phyloP scores from a whole-genome alignment of 2,329 filamentous ascomycete species.

The Emergomyces orientalis region DNA sequence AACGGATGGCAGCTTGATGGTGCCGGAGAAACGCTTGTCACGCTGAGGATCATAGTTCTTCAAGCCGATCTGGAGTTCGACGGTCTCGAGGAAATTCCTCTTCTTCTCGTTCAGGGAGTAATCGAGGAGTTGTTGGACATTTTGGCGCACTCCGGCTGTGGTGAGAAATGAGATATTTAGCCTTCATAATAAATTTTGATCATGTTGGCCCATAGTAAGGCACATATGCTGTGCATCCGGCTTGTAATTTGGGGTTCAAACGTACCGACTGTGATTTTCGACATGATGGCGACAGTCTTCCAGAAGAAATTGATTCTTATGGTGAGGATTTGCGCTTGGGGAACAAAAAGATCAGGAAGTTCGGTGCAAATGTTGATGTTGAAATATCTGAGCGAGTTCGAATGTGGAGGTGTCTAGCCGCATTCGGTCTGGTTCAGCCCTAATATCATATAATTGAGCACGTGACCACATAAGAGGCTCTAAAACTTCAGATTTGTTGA shows the following conservation, averaged over 20 bases:
- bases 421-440: slow-evolving; percentile 12
- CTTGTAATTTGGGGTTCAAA: slow-evolving; percentile 16
- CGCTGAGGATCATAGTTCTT: slow-evolving; percentile 99
- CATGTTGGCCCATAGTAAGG: slow-evolving; percentile 2
- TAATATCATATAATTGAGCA: slow-evolving; percentile 1
- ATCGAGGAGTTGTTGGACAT: slow-evolving; percentile 87
- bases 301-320: slow-evolving; percentile 66
- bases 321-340: slow-evolving; percentile 54
- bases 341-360: slow-evolving; percentile 7
- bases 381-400: not conserved
- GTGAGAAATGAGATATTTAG: slow-evolving; percentile 7
- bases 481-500: too few relatives aligned
- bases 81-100: slow-evolving; percentile 94
- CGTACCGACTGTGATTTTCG: slow-evolving; percentile 50
- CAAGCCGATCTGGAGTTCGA: slow-evolving; percentile 74
- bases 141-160: slow-evolving; percentile 82
- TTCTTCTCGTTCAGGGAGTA: slow-evolving; percentile 96
- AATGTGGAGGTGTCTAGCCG: slow-evolving; percentile 13
- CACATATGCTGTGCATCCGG: not conserved
- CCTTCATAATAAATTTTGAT: slow-evolving; percentile 1
- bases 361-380: not conserved
- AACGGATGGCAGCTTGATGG: slow-evolving; percentile 86
- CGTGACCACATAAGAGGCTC: not conserved
- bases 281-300: slow-evolving; percentile 65
- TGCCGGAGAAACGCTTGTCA: slow-evolving; percentile 99